Base-by-base conservation (phyloP, 2,329 filamentous ascomycete species). In the Xylariaceae sp. region DNA sequence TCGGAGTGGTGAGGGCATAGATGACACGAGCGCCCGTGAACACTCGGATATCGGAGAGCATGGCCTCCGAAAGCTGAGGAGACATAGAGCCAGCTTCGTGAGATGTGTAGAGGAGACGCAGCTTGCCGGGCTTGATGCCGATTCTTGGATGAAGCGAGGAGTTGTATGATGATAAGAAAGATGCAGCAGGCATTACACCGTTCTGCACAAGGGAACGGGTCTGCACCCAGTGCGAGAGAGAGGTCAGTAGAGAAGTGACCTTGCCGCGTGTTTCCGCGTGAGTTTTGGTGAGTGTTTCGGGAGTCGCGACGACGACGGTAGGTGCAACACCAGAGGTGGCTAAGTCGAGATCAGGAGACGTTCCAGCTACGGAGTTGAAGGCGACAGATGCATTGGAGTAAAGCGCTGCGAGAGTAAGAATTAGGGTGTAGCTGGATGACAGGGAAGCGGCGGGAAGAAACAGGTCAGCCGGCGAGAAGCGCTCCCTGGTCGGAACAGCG, bases 371-470 rank as follows among this genome's bases (percentile, higher is more conserved):
- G 0, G 89, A 93, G 66, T 88, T 97, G 56, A 98, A 76, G 19
- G 89, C 88, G 16, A 98, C 68, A 0, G 89, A 93, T 15, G 88
- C 76, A 60, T 95, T 93, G 17, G 81, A 85, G 65, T 83, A 95
- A 8, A 98, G 76, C 0, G 90, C 89, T 1, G 85, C 81, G 43
- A 98, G 73, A 1, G 89, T 89, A 45, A 94, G 73, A 41, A 82
- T 79, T 19, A 97, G 76, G 2, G 89, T 80, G 65, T 94, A 91
- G 0, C 84, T 83, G 53, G 85, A 79, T 7, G 85, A 83, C 34
- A 97, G 79, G 4, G 85, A 81, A 54, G 94, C 89, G 34, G 86
- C 88, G 0, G 90, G 84, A 12, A 97, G 76, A 60, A 98, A 87
- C 7, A 95, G 73, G 56, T 98, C 93, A 2, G 80, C 76, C 1